Evolutionary conservation across 2,329 filamentous ascomycete species (phyloP).

Genomic region (Arthrinium puccinioides): DNA sequence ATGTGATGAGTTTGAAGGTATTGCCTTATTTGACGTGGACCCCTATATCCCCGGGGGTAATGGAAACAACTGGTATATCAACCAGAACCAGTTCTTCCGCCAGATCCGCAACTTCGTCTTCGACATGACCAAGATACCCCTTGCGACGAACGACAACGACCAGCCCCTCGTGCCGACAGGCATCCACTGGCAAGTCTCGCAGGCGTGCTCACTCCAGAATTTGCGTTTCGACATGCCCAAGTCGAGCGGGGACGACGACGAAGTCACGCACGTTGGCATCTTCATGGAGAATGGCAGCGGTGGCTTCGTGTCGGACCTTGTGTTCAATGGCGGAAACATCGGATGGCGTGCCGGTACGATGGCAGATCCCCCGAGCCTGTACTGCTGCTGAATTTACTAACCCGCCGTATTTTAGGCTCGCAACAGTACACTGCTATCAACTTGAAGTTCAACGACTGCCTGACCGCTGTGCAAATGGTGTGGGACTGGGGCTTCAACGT

Average conservation of each 20-base stretch:
- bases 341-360: constrained; percentile 47
- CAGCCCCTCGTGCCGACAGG: constrained; percentile 12
- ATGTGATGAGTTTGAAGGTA: constrained; percentile 39
- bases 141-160: constrained; percentile 28
- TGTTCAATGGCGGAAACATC: constrained; percentile 52
- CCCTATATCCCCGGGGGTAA: constrained; percentile 6
- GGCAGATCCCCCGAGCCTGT: constrained; percentile 59
- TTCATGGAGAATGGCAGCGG: constrained; percentile 6
- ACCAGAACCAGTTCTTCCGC: constrained; percentile 7
- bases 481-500: constrained; percentile 55
- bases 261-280: constrained; percentile 2
- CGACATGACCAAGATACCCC: constrained; percentile 3
- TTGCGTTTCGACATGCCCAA: neutral
- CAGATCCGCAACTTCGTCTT: constrained; percentile 7
- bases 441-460: constrained; percentile 41
- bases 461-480: constrained; percentile 46
- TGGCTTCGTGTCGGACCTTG: constrained; percentile 35
- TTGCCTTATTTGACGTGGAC: constrained; percentile 8
- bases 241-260: neutral
- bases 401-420: constrained; percentile 46
- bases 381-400: constrained; percentile 66
- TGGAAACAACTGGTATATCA: constrained; percentile 4
- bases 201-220: neutral
- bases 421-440: constrained; percentile 59
- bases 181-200: neutral